Conservation (phyloP, 805 yeast species). For the Tetrapisispora namnaoensis region DNA sequence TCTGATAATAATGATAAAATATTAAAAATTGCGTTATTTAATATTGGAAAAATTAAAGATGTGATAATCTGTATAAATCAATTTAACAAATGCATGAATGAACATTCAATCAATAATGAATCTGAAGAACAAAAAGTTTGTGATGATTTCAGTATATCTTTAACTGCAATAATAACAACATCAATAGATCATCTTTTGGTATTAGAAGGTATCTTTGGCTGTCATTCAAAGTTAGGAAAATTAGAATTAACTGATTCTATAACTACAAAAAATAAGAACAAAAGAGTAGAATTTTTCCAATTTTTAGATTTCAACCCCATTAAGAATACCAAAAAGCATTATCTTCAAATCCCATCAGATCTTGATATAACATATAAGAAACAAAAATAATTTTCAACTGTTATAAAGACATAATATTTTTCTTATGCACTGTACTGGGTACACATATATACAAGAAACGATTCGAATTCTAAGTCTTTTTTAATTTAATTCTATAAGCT, state of each 20-base stretch:
- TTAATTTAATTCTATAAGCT: too few species aligned
- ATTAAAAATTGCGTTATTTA: conserved; percentile 12
- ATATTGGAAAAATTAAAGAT: conserved; percentile 20
- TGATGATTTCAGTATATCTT: conserved; percentile 5
- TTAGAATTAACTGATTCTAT: conserved; percentile 14
- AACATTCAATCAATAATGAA: neutral
- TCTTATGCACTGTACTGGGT: neutral
- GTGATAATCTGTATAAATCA: conserved; percentile 9
- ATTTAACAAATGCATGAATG: conserved; percentile 3
- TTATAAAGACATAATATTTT: too few species aligned
- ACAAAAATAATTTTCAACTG: neutral
- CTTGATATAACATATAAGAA: neutral
- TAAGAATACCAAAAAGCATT: neutral
- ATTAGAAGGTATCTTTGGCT: conserved; percentile 12
- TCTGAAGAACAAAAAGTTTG: neutral
- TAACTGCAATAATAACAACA: conserved; percentile 13
- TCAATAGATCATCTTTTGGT: conserved; percentile 17
- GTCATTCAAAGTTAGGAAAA: conserved; percentile 14
- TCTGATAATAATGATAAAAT: conserved; percentile 5
- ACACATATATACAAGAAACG: too few species aligned
- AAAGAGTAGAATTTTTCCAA: conserved; percentile 15
- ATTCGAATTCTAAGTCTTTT: too few species aligned
- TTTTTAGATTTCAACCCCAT: conserved; percentile 5
- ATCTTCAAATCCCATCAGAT: neutral
- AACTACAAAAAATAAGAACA: conserved; percentile 7